These are phyloP conservation scores for Arachnomyces sp. DNA, from an alignment of 2,329 filamentous ascomycete species.

Conservation along the genomic window DNA sequence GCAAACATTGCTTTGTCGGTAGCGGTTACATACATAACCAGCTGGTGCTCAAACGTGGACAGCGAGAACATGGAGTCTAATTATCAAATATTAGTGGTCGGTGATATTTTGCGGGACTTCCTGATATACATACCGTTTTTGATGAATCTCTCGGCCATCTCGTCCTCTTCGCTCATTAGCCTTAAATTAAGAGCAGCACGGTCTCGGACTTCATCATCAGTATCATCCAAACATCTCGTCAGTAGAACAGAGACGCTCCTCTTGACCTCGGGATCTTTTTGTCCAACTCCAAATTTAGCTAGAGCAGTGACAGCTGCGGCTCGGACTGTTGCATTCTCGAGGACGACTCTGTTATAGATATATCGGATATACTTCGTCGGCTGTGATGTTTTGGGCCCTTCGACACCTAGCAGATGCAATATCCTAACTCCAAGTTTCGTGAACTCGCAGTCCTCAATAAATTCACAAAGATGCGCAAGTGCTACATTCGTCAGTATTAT, in stretches of 20 bases:
- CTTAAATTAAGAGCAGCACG: slow-evolving; percentile 87
- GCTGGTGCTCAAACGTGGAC: slow-evolving; percentile 89
- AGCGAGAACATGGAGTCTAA: slow-evolving; percentile 91
- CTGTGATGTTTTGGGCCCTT: slow-evolving; percentile 90
- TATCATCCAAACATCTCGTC: slow-evolving; percentile 88
- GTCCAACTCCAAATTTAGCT: slow-evolving; percentile 93
- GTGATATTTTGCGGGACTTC: neutral
- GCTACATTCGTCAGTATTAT: slow-evolving; percentile 42
- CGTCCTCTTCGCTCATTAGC: slow-evolving; percentile 86
- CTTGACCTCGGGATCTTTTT: slow-evolving; percentile 95
- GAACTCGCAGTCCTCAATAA: slow-evolving; percentile 99
- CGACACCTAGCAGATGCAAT: slow-evolving; percentile 83
- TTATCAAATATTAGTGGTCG: slow-evolving; percentile 14
- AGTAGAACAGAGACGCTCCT: slow-evolving; percentile 88
- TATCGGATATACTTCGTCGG: slow-evolving; percentile 99
- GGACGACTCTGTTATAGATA: slow-evolving; percentile 96
- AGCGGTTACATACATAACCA: slow-evolving; percentile 94
- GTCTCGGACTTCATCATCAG: slow-evolving; percentile 94
- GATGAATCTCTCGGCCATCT: slow-evolving; percentile 78
- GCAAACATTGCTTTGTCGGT: slow-evolving; percentile 81
- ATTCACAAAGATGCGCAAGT: slow-evolving; percentile 91
- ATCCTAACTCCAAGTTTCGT: slow-evolving; percentile 95
- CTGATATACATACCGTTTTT: slow-evolving; percentile 65
- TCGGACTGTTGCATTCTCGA: slow-evolving; percentile 93
- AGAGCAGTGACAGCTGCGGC: slow-evolving; percentile 92